Conservation (phyloP, 2,329 filamentous ascomycete species). For the Endoconidiophora laricicola region DNA sequence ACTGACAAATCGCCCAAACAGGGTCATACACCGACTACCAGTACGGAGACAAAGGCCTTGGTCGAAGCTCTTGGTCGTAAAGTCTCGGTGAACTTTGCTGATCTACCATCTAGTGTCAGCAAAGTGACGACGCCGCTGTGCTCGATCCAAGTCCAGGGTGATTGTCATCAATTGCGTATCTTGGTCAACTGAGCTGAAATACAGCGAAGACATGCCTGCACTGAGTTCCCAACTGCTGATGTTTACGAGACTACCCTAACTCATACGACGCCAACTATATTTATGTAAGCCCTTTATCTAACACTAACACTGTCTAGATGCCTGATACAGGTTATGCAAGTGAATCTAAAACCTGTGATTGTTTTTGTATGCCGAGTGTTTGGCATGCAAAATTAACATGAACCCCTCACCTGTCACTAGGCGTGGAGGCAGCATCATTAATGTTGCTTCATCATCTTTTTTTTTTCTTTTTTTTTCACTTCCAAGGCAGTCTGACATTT, state of each 20-base stretch:
- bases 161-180: constrained; percentile 53
- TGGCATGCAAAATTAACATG: constrained; percentile 54
- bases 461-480: constrained; percentile 41
- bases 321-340: constrained; percentile 49
- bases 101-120: constrained; percentile 39
- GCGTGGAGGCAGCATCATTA: constrained; percentile 59
- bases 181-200: constrained; percentile 79
- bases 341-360: constrained; percentile 75
- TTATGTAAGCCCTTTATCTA: constrained; percentile 9
- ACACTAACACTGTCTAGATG: constrained; percentile 2
- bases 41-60: constrained; percentile 37
- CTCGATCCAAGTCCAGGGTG: constrained; percentile 41
- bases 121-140: constrained; percentile 39
- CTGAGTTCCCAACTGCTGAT: constrained; percentile 59
- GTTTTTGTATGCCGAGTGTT: constrained; percentile 53
- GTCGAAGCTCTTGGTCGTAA: constrained; percentile 51
- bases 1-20: neutral
- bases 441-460: constrained; percentile 46
- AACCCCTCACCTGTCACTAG: constrained; percentile 29
- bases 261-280: neutral
- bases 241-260: constrained; percentile 43
- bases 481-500: constrained; percentile 77
- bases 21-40: constrained; percentile 13
- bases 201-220: constrained; percentile 59
- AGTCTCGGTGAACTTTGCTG: constrained; percentile 50